Conservation (phyloP, 495 filamentous ascomycete genomes). For the Geoglossum glabrum region DNA sequence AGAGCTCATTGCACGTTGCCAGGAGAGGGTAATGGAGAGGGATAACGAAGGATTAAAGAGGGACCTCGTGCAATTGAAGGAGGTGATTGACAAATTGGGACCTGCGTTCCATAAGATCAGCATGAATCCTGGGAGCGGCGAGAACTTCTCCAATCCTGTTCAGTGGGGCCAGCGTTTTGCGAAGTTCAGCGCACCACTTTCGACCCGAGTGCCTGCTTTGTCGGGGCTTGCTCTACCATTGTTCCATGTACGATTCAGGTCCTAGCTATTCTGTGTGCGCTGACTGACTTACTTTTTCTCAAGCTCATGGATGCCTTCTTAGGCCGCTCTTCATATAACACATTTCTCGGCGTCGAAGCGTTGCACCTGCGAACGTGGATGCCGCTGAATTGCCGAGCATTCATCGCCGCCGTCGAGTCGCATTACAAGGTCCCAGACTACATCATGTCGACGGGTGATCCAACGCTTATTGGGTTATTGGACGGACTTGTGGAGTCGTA, state of each 20-base stretch:
- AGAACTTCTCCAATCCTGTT: conserved; percentile 19
- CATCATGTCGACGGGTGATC: conserved; percentile 25
- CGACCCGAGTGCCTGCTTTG: conserved; percentile 29
- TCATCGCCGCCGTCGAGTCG: conserved; percentile 30
- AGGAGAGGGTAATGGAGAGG: conserved; percentile 30
- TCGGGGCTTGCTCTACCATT: conserved; percentile 29
- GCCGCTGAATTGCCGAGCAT: conserved; percentile 28
- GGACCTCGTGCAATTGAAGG: conserved; percentile 27
- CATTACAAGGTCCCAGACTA: conserved; percentile 29
- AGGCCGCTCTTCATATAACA: conserved; percentile 27
- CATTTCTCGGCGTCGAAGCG: conserved; percentile 28
- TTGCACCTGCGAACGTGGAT: conserved; percentile 29
- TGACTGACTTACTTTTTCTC: background rate
- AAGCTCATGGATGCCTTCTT: conserved; percentile 31
- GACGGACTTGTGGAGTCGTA: conserved; percentile 30
- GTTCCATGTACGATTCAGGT: conserved; percentile 13
- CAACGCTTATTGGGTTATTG: conserved; percentile 24
- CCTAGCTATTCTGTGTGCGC: background rate
- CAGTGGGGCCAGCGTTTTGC: conserved; percentile 9
- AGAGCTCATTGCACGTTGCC: conserved; percentile 21
- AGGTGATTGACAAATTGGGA: conserved; percentile 29
- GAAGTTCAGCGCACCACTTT: conserved; percentile 28
- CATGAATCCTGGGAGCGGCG: conserved; percentile 27
- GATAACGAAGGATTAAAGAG: conserved; percentile 27
- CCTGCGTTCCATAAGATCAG: conserved; percentile 31